Percentiles rank a stretch among this genome's conserved stretches.
Evolutionary conservation across 352 stramenopile genomes (phyloP).

Genomic region (Globisporangium mamillatum): DNA sequence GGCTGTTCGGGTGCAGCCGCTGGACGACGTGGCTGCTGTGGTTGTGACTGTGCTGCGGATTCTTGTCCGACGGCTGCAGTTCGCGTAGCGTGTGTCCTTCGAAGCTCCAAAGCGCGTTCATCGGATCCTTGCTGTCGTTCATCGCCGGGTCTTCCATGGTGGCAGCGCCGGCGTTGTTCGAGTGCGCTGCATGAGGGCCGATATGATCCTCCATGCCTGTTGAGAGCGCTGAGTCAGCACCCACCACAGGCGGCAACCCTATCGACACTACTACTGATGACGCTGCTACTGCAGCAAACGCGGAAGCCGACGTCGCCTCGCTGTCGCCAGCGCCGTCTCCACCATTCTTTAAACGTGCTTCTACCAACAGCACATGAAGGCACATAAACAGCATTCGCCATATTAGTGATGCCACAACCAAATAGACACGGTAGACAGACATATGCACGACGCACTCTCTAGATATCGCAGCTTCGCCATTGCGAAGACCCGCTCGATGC

Average conservation of each 20-base stretch:
- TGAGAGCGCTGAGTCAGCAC: not conserved
- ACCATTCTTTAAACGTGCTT: conserved; percentile 5
- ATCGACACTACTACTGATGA: not conserved
- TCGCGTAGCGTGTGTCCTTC: conserved; percentile 51
- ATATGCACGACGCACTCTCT: conserved; percentile 19
- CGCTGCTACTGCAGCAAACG: conserved; percentile 1
- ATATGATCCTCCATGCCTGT: conserved; percentile 1
- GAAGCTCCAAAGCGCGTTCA: conserved; percentile 70
- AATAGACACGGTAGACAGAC: not conserved
- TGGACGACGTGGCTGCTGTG: not conserved
- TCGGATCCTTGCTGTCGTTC: conserved; percentile 34
- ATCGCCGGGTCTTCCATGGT: conserved; percentile 15
- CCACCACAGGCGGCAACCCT: not conserved
- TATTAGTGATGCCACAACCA: not conserved
- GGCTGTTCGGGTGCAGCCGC: conserved; percentile 7
- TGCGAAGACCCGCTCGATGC: conserved; percentile 47
- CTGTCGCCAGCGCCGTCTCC: not conserved
- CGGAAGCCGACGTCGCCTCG: conserved; percentile 10
- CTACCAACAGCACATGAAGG: not conserved
- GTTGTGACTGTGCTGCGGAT: conserved; percentile 25
- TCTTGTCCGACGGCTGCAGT: conserved; percentile 37
- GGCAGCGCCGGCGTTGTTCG: not conserved
- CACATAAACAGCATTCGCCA: not conserved
- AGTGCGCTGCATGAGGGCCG: not conserved
- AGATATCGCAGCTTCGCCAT: conserved; percentile 41